Evolutionary conservation across 108 stramenopile species (phyloP), one percentile per base, ranked within the genome.

Genomic region (Chaetoceros tenuissimus): DNA sequence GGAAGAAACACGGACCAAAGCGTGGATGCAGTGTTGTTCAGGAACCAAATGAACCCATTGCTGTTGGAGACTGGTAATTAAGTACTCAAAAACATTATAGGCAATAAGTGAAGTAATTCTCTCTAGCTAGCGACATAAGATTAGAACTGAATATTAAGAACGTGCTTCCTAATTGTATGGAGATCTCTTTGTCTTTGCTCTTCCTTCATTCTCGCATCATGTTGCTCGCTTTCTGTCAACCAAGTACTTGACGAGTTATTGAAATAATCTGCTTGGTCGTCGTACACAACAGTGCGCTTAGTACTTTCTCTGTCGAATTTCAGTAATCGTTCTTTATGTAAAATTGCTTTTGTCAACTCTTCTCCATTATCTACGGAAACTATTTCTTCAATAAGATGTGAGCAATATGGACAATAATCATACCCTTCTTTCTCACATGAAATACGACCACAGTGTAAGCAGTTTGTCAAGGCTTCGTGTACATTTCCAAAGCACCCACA

Each of bases 21-120:
- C 72, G 65, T 31, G 81, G 81, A 29, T 89, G 88, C 55, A 81
- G 79, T 17, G 80, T 89, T 18, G 81, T 89, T 8, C 56, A 64
- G 49, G 68, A 69, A 57, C 70, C 82, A 27, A 83, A 89, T 58
- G 83, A 81, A 46, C 81, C 81, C 17, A 80, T 89, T 60, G 45
- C 57, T 21, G 72, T 68, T 27, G 64, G 58, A 48, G 66, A 64
- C 3, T 68, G 64, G 46, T 68, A 53, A 31, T 19, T 51, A 45
- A 0, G 47, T 0, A 48, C 22, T 48, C 13, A 21, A n/a, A n/a
- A n/a, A n/a, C n/a, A n/a, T n/a, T n/a, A n/a, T n/a, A n/a, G n/a
- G n/a, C n/a, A n/a, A n/a, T n/a, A n/a, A n/a, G n/a, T n/a, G n/a
- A n/a, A n/a, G n/a, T n/a, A n/a, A n/a, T n/a, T n/a, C n/a, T n/a